Percentiles rank a stretch among this genome's conserved stretches.
Conservation (phyloP, 495 filamentous ascomycete species). For the Penicillium alfredii region DNA sequence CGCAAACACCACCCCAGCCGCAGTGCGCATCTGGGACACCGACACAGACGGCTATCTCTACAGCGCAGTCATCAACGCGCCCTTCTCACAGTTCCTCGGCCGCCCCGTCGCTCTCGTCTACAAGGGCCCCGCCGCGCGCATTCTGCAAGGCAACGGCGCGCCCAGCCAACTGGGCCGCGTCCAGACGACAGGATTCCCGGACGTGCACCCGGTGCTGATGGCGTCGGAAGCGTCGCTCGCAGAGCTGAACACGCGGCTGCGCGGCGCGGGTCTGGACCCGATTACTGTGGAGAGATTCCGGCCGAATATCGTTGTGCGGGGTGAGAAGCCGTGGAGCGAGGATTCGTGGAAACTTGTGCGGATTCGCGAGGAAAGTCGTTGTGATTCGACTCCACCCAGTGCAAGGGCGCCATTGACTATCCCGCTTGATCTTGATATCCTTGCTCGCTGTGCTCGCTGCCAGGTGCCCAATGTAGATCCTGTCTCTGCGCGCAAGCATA, state of each 20-base stretch:
- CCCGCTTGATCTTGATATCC: constrained; percentile 48
- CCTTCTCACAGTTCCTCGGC: constrained; percentile 31
- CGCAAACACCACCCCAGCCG: constrained; percentile 23
- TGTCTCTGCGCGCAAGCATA: constrained; percentile 61
- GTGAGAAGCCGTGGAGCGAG: constrained; percentile 60
- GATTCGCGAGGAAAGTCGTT: constrained; percentile 29
- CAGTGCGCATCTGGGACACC: constrained; percentile 38
- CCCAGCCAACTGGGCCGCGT: constrained; percentile 30
- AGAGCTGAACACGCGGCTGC: constrained; percentile 32
- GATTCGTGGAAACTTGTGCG: constrained; percentile 75
- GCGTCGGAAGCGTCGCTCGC: constrained; percentile 47
- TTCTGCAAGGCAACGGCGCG: constrained; percentile 35
- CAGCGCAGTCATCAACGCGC: constrained; percentile 23
- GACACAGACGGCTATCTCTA: constrained; percentile 39
- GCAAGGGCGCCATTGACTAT: neutral
- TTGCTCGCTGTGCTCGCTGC: constrained; percentile 70
- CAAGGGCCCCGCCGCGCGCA: constrained; percentile 39
- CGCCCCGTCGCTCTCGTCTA: constrained; percentile 33
- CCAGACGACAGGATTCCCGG: constrained; percentile 37
- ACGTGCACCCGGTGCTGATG: constrained; percentile 42
- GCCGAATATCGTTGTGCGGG: constrained; percentile 73
- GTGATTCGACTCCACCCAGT: neutral
- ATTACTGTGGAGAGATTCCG: constrained; percentile 61
- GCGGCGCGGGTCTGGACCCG: constrained; percentile 15
- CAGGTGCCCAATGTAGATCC: constrained; percentile 82